Percentiles rank a stretch among this genome's conserved stretches.
Evolutionary conservation across 225 moss, liverwort and hornwort genomes (phyloP).

Genomic region (Thuidium tamariscinum): DNA sequence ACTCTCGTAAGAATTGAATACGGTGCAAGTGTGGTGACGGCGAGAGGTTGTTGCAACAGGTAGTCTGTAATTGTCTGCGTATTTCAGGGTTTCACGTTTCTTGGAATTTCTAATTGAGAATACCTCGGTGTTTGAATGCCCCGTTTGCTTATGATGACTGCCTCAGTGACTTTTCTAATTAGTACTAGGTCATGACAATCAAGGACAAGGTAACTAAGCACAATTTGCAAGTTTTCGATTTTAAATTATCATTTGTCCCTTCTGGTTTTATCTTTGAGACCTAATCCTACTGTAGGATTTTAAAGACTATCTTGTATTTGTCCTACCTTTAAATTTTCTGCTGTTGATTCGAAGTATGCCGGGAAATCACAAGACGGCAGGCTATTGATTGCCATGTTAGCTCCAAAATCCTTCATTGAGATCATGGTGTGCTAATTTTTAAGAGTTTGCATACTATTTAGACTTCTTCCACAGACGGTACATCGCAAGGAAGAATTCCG

Average conservation of each 20-base stretch:
- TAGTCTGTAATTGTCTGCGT: neutral
- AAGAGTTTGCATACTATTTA: neutral
- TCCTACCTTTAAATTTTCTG: neutral
- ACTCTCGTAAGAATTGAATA: neutral
- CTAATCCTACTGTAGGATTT: neutral
- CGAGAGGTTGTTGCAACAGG: neutral
- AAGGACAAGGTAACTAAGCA: neutral
- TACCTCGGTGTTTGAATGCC: neutral
- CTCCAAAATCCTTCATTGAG: neutral
- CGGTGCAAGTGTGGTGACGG: neutral
- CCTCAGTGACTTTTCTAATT: neutral
- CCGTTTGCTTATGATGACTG: neutral
- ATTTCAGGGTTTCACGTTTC: neutral
- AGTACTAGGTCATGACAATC: neutral
- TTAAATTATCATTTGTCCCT: neutral
- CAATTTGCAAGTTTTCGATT: neutral
- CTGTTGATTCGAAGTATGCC: neutral
- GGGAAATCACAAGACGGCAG: neutral
- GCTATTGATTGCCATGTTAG: neutral
- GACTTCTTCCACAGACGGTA: neutral
- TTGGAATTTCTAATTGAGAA: neutral
- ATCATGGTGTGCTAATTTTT: neutral
- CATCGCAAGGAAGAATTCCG: neutral
- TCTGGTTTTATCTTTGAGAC: neutral
- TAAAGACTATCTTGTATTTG: neutral